Base-by-base conservation (phyloP, 768 basidiomycete species). In the Ramaria sp. region DNA sequence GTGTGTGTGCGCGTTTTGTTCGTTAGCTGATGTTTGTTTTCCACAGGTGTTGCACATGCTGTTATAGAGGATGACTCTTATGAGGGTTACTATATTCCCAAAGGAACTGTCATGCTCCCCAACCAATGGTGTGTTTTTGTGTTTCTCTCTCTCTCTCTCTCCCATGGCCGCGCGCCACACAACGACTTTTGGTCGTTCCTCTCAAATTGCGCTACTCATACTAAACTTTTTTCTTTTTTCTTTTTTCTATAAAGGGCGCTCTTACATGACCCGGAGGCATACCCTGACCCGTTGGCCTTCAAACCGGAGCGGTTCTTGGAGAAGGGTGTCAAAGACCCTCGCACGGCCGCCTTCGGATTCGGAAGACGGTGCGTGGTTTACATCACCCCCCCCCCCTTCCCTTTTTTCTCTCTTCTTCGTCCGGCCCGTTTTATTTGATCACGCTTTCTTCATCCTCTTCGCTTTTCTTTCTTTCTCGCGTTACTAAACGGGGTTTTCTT, bases 201-300 rank as follows among this genome's bases (percentile, higher is more conserved):
- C n/a, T n/a, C n/a, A n/a, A n/a, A n/a, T n/a, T n/a, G n/a, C n/a
- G n/a, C n/a, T n/a, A n/a, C n/a, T n/a, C n/a, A n/a, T n/a, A n/a
- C n/a, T n/a, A n/a, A n/a, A n/a, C n/a, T n/a, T n/a, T n/a, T n/a
- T n/a, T n/a, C n/a, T n/a, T n/a, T n/a, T n/a, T n/a, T n/a, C n/a
- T n/a, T n/a, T n/a, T n/a, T n/a, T n/a, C n/a, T 8, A 25, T 24
- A 5, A 9, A 48, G 47, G 47, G 47, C 47, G 9, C 68, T 74
- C 15, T 65, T 74, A n/a, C 73, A 73, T 28, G 71, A 74, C 53
- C 59, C 60, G 16, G 59, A 59, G 13, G 55, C 61, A 32, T 75
- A 25, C 5, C 28, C 73, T 69, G 24, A 67, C n/a, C 20, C 47
- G 16, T 9, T 25, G 6, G n/a, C 20, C 24, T 75, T 76, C 59